Evolutionary conservation across 2,329 filamentous ascomycete genomes (phyloP).

Genomic region (Alternaria sp.): DNA sequence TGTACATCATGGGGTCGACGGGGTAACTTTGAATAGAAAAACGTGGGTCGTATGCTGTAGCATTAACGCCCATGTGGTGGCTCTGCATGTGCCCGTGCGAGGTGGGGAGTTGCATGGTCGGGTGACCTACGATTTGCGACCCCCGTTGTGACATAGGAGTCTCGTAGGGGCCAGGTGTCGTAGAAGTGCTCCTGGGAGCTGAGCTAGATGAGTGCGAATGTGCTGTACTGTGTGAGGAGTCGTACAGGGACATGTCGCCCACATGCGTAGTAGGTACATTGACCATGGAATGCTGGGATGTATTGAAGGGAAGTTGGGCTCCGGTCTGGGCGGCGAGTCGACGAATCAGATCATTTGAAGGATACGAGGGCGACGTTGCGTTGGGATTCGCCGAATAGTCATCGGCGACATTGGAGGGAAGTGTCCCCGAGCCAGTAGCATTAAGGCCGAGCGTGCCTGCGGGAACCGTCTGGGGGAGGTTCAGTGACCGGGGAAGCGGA

Average conservation of each 20-base stretch:
- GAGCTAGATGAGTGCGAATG: slow-evolving; percentile 48
- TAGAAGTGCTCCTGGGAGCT: slow-evolving; percentile 42
- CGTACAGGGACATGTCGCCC: slow-evolving; percentile 48
- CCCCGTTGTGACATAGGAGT: slow-evolving; percentile 38
- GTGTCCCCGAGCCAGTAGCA: slow-evolving; percentile 33
- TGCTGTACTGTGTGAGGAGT: slow-evolving; percentile 42
- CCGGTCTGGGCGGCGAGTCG: slow-evolving; percentile 48
- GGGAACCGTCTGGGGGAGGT: slow-evolving; percentile 40
- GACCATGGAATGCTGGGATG: slow-evolving; percentile 43
- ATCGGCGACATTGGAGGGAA: slow-evolving; percentile 43
- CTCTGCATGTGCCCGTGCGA: slow-evolving; percentile 41
- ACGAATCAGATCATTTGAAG: slow-evolving; percentile 46
- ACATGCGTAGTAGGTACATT: slow-evolving; percentile 43
- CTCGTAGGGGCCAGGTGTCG: slow-evolving; percentile 47
- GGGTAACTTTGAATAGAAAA: slow-evolving; percentile 45
- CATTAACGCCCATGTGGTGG: slow-evolving; percentile 43
- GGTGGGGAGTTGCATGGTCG: slow-evolving; percentile 35
- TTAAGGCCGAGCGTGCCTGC: slow-evolving; percentile 39
- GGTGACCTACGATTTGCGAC: slow-evolving; percentile 34
- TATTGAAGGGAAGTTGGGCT: slow-evolving; percentile 46
- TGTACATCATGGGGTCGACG: slow-evolving; percentile 49
- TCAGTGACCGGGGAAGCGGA: slow-evolving; percentile 48
- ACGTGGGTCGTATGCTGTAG: slow-evolving; percentile 44
- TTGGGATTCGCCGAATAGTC: slow-evolving; percentile 40
- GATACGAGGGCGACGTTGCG: slow-evolving; percentile 42